Evolutionary conservation across 495 filamentous ascomycete genomes (phyloP).

Genomic region (Podospora sp.): DNA sequence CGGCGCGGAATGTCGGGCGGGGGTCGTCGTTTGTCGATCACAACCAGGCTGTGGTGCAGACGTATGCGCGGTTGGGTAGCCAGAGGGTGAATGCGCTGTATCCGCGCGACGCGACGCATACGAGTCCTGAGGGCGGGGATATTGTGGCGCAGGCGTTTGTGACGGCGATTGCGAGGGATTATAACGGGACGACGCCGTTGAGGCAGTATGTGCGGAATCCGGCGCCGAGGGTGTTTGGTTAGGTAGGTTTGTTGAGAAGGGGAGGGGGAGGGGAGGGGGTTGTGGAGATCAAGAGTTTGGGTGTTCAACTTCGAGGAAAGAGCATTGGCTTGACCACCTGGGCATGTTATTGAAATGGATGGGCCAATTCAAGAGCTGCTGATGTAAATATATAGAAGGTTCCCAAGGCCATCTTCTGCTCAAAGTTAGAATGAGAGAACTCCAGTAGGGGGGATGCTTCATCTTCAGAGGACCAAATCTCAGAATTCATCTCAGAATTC

Average conservation of each 20-base stretch:
- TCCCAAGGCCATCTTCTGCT: no score
- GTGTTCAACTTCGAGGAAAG: no score
- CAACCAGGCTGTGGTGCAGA: slow-evolving; percentile 56
- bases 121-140: slow-evolving; percentile 59
- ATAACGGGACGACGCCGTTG: slow-evolving; percentile 39
- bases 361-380: no score
- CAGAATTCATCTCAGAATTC: no score
- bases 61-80: slow-evolving; percentile 53
- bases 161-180: slow-evolving; percentile 56
- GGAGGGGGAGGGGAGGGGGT: not conserved
- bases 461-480: no score
- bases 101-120: slow-evolving; percentile 68
- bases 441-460: no score
- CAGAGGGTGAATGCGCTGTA: slow-evolving; percentile 52
- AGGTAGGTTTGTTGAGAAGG: not conserved
- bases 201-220: slow-evolving; percentile 28
- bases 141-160: slow-evolving; percentile 64
- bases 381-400: no score
- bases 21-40: slow-evolving; percentile 64
- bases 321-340: no score
- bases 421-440: no score
- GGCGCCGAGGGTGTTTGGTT: slow-evolving; percentile 29
- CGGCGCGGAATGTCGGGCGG: slow-evolving; percentile 45
- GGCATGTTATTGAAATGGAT: no score
- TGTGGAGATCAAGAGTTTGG: not conserved